phyloP scores from a whole-genome alignment of 2,329 filamentous ascomycete species.

The Epichloe uncinata region DNA sequence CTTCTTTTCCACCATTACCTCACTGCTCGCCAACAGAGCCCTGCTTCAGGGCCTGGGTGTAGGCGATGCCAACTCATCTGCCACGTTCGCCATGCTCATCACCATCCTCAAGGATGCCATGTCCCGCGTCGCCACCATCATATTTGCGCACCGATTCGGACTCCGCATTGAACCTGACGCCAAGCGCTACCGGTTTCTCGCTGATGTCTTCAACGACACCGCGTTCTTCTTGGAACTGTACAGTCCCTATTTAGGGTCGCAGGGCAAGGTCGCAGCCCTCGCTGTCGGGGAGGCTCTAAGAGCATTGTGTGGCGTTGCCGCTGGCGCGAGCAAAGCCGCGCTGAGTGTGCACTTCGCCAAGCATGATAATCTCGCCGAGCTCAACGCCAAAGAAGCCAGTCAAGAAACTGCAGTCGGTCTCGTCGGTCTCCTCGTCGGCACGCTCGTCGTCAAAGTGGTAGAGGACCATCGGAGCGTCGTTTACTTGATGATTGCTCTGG shows the following conservation, averaged over 20 bases:
- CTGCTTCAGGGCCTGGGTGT: constrained; percentile 72
- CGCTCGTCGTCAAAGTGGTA: constrained; percentile 64
- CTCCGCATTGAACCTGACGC: constrained; percentile 79
- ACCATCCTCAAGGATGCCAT: constrained; percentile 73
- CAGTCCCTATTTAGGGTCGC: constrained; percentile 54
- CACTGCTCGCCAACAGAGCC: constrained; percentile 67
- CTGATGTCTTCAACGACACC: constrained; percentile 78
- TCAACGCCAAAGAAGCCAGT: constrained; percentile 90
- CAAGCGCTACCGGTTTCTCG: constrained; percentile 77
- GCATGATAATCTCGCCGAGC: constrained; percentile 75
- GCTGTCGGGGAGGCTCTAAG: constrained; percentile 37
- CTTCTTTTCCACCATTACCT: constrained; percentile 70
- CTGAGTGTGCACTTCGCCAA: constrained; percentile 84
- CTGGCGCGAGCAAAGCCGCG: constrained; percentile 79
- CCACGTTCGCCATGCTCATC: constrained; percentile 69
- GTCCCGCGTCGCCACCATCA: constrained; percentile 69
- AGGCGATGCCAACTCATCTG: constrained; percentile 64
- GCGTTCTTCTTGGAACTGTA: constrained; percentile 78
- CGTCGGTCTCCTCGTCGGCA: constrained; percentile 74
- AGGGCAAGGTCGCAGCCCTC: constrained; percentile 35
- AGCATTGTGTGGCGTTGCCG: constrained; percentile 74
- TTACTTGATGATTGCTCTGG: constrained; percentile 54
- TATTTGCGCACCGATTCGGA: constrained; percentile 73
- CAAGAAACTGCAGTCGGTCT: constrained; percentile 91
- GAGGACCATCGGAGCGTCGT: constrained; percentile 61